Percentiles rank a stretch among this genome's conserved stretches.
These are phyloP conservation scores for Colletotrichum plurivorum DNA, from an alignment of 2,329 filamentous ascomycete species.

Conservation along the genomic window DNA sequence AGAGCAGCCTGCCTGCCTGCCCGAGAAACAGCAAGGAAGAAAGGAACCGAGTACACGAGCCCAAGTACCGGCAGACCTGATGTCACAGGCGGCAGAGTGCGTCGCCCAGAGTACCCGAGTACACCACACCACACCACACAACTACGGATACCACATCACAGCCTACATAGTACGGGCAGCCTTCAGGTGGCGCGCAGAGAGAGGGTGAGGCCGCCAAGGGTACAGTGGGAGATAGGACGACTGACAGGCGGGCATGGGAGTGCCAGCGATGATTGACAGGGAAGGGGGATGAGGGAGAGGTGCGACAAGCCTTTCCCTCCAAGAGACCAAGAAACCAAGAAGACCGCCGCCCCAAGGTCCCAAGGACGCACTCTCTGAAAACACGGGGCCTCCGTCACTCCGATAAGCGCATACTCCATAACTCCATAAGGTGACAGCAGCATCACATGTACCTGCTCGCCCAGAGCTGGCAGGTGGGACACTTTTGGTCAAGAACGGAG, in stretches of 20 bases:
- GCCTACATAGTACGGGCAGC: too few species aligned
- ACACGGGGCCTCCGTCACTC: slow-evolving; percentile 26
- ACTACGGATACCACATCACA: too few species aligned
- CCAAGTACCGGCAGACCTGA: slow-evolving; percentile 21
- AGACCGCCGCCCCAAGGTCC: not conserved
- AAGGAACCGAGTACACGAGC: slow-evolving; percentile 15
- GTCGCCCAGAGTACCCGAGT: not conserved
- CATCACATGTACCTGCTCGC: too few species aligned
- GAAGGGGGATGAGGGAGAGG: slow-evolving; percentile 2
- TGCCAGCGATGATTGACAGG: slow-evolving; percentile 30
- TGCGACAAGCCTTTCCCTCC: slow-evolving; percentile 29
- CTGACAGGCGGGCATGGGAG: slow-evolving; percentile 30
- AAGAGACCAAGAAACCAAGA: slow-evolving; percentile 16
- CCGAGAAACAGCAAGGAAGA: not conserved
- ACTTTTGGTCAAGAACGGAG: too few species aligned
- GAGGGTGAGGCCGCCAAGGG: not conserved
- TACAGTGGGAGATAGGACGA: slow-evolving; percentile 24
- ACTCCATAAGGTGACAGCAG: slow-evolving; percentile 7
- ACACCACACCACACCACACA: too few species aligned
- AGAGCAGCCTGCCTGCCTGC: not conserved
- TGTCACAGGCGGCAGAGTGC: slow-evolving; percentile 10
- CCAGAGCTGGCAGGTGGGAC: too few species aligned
- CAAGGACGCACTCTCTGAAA: slow-evolving; percentile 1
- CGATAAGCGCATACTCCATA: slow-evolving; percentile 35
- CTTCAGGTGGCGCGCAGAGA: not conserved